A percentile compares a stretch with the other conserved stretches of the same genome.
phyloP scores from a whole-genome alignment of 768 basidiomycete species.

The Coprinellus micaceus region DNA sequence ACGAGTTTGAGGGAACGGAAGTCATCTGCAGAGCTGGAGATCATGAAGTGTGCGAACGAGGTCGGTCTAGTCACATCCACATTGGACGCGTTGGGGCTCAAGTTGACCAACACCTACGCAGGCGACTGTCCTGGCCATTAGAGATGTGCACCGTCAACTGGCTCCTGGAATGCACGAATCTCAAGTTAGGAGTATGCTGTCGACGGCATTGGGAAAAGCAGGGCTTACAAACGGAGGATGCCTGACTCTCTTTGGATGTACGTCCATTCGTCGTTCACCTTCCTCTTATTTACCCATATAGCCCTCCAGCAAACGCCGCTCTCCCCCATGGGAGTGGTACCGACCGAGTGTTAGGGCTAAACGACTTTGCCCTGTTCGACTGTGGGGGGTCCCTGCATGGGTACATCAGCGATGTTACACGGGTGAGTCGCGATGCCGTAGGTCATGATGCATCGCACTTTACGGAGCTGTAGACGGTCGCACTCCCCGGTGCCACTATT shows the following conservation, averaged over 20 bases:
- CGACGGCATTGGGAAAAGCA: slow-evolving; percentile 47
- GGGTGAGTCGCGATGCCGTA: slow-evolving; percentile 55
- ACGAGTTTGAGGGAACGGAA: slow-evolving; percentile 71
- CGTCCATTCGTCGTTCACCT: slow-evolving; percentile 1
- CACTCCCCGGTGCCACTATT: slow-evolving; percentile 54
- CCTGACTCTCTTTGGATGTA: slow-evolving; percentile 78
- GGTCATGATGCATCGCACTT: too few relatives aligned
- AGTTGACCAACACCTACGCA: slow-evolving; percentile 23
- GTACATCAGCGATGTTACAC: slow-evolving; percentile 75
- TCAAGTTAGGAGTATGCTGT: slow-evolving; percentile 56
- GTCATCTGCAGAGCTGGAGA: slow-evolving; percentile 61
- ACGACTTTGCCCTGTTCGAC: slow-evolving; percentile 76
- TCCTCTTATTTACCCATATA: neutral
- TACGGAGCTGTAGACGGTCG: slow-evolving; percentile 57
- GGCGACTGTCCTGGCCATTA: slow-evolving; percentile 77
- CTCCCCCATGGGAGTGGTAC: slow-evolving; percentile 81
- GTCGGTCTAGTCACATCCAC: slow-evolving; percentile 31
- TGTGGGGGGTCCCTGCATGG: slow-evolving; percentile 67
- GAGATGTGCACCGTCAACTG: slow-evolving; percentile 57
- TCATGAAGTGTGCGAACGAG: slow-evolving; percentile 79
- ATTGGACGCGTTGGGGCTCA: neutral
- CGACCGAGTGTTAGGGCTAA: slow-evolving; percentile 50
- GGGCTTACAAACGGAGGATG: slow-evolving; percentile 59
- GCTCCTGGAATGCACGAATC: slow-evolving; percentile 76
- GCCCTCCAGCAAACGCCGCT: slow-evolving; percentile 69